Conservation (phyloP, 2,329 filamentous ascomycete species). For the Amauroascus verrucosus region DNA sequence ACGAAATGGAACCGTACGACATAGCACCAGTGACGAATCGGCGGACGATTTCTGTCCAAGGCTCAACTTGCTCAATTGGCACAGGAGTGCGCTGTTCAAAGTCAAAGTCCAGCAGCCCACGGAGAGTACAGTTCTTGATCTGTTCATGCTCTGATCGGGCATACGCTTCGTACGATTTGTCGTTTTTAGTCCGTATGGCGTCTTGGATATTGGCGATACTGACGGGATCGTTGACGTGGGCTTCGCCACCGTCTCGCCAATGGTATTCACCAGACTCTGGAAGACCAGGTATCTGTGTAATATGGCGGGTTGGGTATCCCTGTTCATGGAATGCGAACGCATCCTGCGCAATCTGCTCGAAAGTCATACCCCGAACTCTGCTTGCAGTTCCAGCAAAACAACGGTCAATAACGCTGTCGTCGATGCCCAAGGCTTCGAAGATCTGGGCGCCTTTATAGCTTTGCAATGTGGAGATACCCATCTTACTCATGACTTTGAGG, state of each 20-base stretch:
- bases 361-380: slow-evolving; percentile 87
- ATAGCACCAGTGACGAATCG: slow-evolving; percentile 95
- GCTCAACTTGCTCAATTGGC: slow-evolving; percentile 92
- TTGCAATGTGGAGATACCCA: slow-evolving; percentile 94
- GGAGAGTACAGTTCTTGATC: slow-evolving; percentile 91
- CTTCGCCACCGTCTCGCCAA: slow-evolving; percentile 92
- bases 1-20: slow-evolving; percentile 97
- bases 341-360: slow-evolving; percentile 86
- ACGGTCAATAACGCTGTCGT: slow-evolving; percentile 81
- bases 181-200: slow-evolving; percentile 91
- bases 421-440: slow-evolving; percentile 88
- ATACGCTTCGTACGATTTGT: slow-evolving; percentile 97
- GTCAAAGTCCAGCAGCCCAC: slow-evolving; percentile 90
- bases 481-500: slow-evolving; percentile 98
- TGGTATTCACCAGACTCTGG: slow-evolving; percentile 94
- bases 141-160: slow-evolving; percentile 87
- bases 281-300: slow-evolving; percentile 66
- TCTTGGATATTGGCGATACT: slow-evolving; percentile 97
- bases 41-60: slow-evolving; percentile 95
- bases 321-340: slow-evolving; percentile 91
- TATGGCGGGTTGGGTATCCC: slow-evolving; percentile 73
- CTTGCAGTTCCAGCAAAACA: slow-evolving; percentile 93
- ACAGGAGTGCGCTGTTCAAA: slow-evolving; percentile 78
- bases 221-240: slow-evolving; percentile 87
- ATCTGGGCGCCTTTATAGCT: slow-evolving; percentile 98